Evolutionary conservation across 331 rosid species (phyloP).

Genomic region (Malus hybrid): DNA sequence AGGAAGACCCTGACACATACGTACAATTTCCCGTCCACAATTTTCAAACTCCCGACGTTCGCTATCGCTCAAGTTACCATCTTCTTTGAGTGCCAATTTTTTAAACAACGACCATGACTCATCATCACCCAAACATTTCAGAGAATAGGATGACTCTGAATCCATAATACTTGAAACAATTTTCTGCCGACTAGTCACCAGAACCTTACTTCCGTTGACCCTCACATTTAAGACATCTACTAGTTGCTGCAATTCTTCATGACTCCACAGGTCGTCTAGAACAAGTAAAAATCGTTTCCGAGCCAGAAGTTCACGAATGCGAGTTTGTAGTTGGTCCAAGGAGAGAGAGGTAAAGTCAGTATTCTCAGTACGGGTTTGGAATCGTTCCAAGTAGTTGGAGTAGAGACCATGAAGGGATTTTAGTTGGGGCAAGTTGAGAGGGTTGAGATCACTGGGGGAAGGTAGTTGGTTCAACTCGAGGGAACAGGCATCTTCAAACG

Average conservation of each 20-base stretch:
- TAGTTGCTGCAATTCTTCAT: background rate
- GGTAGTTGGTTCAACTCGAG: background rate
- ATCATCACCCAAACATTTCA: background rate
- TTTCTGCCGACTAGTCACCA: background rate
- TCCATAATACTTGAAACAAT: background rate
- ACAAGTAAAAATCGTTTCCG: background rate
- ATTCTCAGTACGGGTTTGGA: too few relatives aligned
- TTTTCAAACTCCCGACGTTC: background rate
- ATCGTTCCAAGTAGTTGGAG: too few relatives aligned
- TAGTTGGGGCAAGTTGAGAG: too few relatives aligned
- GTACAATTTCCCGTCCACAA: background rate
- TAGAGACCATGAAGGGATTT: too few relatives aligned
- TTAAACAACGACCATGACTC: background rate
- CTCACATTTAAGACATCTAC: background rate
- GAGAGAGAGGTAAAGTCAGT: background rate
- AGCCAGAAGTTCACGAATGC: background rate
- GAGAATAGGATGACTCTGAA: background rate
- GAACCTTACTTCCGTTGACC: background rate
- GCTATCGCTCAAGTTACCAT: background rate
- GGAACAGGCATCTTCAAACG: background rate
- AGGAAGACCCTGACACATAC: slow-evolving; percentile 6
- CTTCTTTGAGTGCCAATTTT: background rate
- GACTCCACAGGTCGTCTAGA: slow-evolving; percentile 5
- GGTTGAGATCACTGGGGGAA: too few relatives aligned
- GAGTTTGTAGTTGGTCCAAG: background rate